These are phyloP conservation scores for Blepharisma japonicum DNA, from an alignment of 73 alveolate species.

Conservation along the genomic window DNA sequence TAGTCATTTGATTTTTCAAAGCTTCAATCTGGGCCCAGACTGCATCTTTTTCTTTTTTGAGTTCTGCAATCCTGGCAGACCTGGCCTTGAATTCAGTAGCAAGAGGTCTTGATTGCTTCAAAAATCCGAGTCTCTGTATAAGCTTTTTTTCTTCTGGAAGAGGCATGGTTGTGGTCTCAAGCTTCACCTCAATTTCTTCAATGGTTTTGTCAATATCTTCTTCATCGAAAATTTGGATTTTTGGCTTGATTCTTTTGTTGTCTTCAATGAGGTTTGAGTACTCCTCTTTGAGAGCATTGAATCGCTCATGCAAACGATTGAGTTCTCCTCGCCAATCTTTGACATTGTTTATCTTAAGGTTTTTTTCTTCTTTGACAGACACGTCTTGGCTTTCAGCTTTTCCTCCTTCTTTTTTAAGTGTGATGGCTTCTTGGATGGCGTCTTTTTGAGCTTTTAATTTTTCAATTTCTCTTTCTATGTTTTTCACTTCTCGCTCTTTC, in stretches of 20 bases:
- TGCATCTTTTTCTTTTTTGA: neutral
- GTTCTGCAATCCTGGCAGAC: neutral
- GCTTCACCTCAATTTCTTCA: neutral
- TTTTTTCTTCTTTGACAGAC: neutral
- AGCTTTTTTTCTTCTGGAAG: slow-evolving; percentile 25
- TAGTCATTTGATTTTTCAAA: neutral
- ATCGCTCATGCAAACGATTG: neutral
- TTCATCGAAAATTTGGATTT: neutral
- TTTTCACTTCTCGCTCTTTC: neutral
- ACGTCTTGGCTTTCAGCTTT: neutral
- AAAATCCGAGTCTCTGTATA: neutral
- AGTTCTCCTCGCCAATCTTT: neutral
- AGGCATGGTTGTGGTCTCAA: slow-evolving; percentile 26
- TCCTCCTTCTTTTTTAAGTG: slow-evolving; percentile 27
- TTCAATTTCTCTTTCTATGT: neutral
- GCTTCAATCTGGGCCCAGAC: neutral
- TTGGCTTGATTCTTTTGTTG: slow-evolving; percentile 4
- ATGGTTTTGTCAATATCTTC: slow-evolving; percentile 13
- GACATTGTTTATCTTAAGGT: neutral
- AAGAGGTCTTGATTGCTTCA: slow-evolving; percentile 9
- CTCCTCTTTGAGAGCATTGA: neutral
- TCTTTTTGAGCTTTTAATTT: neutral
- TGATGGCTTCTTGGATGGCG: neutral
- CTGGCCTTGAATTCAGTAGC: neutral
- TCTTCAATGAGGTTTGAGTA: slow-evolving; percentile 3